Conservation (phyloP, 1,284 basidiomycete genomes). For the Tilletia caries region DNA sequence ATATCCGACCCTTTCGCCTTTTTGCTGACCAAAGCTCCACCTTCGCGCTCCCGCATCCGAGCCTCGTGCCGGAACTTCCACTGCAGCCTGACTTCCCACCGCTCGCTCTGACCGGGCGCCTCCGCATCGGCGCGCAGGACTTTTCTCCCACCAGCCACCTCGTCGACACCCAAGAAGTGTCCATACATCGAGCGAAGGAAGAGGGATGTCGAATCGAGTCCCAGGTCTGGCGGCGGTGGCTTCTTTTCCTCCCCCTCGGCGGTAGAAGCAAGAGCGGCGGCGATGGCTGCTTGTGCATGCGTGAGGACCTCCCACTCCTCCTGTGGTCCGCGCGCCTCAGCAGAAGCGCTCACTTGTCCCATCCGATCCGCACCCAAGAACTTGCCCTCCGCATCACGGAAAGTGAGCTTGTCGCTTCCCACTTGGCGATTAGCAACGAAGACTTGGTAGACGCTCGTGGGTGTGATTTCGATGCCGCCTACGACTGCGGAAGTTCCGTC, state of each 20-base stretch:
- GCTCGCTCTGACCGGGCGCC: background rate
- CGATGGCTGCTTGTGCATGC: background rate
- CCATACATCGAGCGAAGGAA: conserved; percentile 31
- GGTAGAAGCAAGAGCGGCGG: background rate
- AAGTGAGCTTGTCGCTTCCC: conserved; percentile 30
- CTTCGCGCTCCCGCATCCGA: conserved; percentile 18
- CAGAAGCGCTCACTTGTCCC: conserved; percentile 28
- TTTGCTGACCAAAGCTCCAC: conserved; percentile 14
- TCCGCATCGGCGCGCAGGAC: conserved; percentile 36
- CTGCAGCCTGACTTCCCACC: conserved; percentile 38
- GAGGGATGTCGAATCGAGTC: background rate
- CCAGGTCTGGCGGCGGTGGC: background rate
- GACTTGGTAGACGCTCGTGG: conserved; percentile 43
- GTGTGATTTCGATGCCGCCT: conserved; percentile 21
- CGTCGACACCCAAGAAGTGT: conserved; percentile 31
- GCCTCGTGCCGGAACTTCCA: conserved; percentile 44
- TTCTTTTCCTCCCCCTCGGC: background rate
- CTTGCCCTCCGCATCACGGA: conserved; percentile 41
- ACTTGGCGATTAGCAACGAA: conserved; percentile 38
- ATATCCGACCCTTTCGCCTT: conserved; percentile 25
- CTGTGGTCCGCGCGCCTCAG: conserved; percentile 45
- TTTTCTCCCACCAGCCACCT: conserved; percentile 26
- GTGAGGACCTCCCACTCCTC: conserved; percentile 37
- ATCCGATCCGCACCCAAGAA: conserved; percentile 36
- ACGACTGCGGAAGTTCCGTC: conserved; percentile 17